phyloP scores from a whole-genome alignment of 1,139 yeast species.

The Candida sanyaensis region DNA sequence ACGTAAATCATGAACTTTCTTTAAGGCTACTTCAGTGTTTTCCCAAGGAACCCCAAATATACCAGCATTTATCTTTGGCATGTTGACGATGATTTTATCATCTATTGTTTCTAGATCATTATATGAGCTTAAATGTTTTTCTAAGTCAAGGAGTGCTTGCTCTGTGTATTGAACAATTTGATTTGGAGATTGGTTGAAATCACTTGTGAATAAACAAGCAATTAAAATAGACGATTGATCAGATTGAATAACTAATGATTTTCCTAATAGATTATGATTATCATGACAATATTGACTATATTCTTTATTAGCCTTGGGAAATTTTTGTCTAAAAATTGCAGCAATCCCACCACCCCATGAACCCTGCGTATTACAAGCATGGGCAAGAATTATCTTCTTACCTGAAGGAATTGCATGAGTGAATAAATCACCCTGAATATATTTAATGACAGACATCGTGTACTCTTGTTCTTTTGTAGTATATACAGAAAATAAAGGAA shows the following conservation, averaged over 20 bases:
- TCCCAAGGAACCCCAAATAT: slow-evolving; percentile 81
- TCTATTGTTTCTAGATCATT: slow-evolving; percentile 12
- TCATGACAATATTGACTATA: slow-evolving; percentile 52
- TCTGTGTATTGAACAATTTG: slow-evolving; percentile 52
- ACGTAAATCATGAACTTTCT: slow-evolving; percentile 23
- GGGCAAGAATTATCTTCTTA: slow-evolving; percentile 47
- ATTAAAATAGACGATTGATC: slow-evolving; percentile 21
- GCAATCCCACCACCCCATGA: slow-evolving; percentile 89
- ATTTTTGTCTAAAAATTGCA: slow-evolving; percentile 45
- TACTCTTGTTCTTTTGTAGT: too few relatives aligned
- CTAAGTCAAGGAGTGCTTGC: slow-evolving; percentile 48
- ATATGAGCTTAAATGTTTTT: slow-evolving; percentile 20
- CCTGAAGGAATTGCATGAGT: slow-evolving; percentile 25
- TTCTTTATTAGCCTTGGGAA: slow-evolving; percentile 50
- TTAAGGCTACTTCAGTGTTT: slow-evolving; percentile 55
- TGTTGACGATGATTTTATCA: slow-evolving; percentile 36
- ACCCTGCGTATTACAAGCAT: slow-evolving; percentile 80
- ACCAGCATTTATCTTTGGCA: slow-evolving; percentile 84
- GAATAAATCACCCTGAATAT: slow-evolving; percentile 64
- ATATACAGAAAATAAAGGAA: not conserved
- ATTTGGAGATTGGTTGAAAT: slow-evolving; percentile 29
- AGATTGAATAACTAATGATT: slow-evolving; percentile 49
- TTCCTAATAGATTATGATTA: slow-evolving; percentile 49
- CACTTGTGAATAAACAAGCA: slow-evolving; percentile 73
- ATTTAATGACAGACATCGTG: slow-evolving; percentile 32